phyloP scores from a whole-genome alignment of 805 yeast genomes.

The Isabelozyma pseudorhagii region DNA sequence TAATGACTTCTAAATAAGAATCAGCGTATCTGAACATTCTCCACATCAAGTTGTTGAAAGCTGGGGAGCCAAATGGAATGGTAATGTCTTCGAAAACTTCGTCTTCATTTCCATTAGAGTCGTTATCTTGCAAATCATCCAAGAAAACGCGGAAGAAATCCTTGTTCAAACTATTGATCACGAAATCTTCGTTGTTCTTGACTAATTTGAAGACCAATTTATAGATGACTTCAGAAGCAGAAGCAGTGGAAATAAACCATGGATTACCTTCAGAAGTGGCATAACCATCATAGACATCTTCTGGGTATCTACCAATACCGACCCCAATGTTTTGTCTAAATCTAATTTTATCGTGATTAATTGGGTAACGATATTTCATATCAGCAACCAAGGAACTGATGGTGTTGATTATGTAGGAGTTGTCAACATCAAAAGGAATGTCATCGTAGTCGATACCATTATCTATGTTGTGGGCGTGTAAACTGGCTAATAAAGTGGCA shows the following conservation, averaged over 20 bases:
- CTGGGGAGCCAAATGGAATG: constrained; percentile 36
- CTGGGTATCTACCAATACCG: constrained; percentile 90
- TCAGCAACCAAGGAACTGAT: constrained; percentile 58
- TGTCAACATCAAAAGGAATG: constrained; percentile 63
- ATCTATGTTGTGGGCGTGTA: constrained; percentile 47
- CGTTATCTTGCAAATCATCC: constrained; percentile 11
- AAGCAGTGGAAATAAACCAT: constrained; percentile 80
- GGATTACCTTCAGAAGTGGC: constrained; percentile 81
- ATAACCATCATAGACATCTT: constrained; percentile 80
- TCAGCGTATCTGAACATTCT: constrained; percentile 59
- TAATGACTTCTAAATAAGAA: constrained; percentile 58
- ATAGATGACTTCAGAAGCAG: constrained; percentile 64
- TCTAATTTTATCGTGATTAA: constrained; percentile 53
- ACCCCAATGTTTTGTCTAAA: constrained; percentile 42
- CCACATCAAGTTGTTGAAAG: constrained; percentile 44
- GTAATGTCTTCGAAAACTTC: constrained; percentile 12
- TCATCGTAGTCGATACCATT: constrained; percentile 25
- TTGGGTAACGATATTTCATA: constrained; percentile 74
- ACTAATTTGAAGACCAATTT: constrained; percentile 48
- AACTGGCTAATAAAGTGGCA: constrained; percentile 58
- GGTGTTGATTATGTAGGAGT: constrained; percentile 58
- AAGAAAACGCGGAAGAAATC: constrained; percentile 32
- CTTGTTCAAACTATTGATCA: constrained; percentile 27
- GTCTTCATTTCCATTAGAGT: constrained; percentile 9
- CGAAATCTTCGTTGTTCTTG: constrained; percentile 38